phyloP scores from a whole-genome alignment of 2,329 filamentous ascomycete species.

The Colletotrichum sp. region DNA sequence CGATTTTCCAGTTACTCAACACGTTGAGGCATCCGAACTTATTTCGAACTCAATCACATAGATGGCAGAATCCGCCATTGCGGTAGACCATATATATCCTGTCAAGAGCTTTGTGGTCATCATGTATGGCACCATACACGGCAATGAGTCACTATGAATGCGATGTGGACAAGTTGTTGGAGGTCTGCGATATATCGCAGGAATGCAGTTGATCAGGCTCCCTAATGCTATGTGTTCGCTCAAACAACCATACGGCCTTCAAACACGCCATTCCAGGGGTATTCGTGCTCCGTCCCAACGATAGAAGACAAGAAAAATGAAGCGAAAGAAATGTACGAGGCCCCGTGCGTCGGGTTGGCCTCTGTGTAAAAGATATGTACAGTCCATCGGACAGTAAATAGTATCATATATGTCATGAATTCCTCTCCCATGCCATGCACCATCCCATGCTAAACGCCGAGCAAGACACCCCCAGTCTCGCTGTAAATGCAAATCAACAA shows the following conservation, averaged over 20 bases:
- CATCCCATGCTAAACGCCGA: conserved; percentile 20
- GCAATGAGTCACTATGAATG: not conserved
- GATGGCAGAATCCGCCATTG: not conserved
- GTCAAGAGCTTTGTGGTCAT: not conserved
- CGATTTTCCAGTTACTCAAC: not conserved
- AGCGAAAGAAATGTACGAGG: conserved; percentile 15
- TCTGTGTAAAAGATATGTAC: conserved; percentile 21
- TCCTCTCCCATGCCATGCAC: conserved; percentile 23
- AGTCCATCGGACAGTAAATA: conserved; percentile 19
- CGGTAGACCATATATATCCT: not conserved
- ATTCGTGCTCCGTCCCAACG: conserved; percentile 18
- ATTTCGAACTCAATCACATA: not conserved
- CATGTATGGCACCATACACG: not conserved
- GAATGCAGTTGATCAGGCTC: conserved; percentile 23
- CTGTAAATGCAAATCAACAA: conserved; percentile 1
- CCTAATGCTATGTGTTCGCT: conserved; percentile 22
- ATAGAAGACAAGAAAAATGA: not conserved
- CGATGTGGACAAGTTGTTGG: not conserved
- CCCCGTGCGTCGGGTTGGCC: not conserved
- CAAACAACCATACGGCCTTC: conserved; percentile 20
- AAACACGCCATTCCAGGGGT: conserved; percentile 22
- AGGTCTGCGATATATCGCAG: conserved; percentile 21
- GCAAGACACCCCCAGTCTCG: not conserved
- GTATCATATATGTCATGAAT: conserved; percentile 27
- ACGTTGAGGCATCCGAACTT: not conserved